phyloP scores from a whole-genome alignment of 1,284 basidiomycete genomes.

The Ceratorhiza oryzae-sativae region DNA sequence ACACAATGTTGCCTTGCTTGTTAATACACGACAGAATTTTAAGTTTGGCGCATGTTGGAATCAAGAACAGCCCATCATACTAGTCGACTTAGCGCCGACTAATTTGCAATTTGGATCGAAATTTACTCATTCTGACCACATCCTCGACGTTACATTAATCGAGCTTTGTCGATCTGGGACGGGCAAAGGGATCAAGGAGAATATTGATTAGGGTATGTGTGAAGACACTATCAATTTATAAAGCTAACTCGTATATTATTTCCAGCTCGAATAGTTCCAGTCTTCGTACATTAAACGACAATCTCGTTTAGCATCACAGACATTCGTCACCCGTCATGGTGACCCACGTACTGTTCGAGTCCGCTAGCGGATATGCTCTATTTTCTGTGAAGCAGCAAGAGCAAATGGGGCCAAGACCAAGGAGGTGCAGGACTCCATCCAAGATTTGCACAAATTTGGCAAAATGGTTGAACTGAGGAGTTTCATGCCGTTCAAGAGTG shows the following conservation, averaged over 20 bases:
- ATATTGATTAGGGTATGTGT: too few relatives aligned
- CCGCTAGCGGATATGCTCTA: slow-evolving; percentile 93
- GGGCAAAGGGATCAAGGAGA: neutral
- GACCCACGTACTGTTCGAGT: slow-evolving; percentile 93
- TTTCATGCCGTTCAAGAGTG: slow-evolving; percentile 95
- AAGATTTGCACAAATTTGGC: slow-evolving; percentile 88
- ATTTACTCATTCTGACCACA: slow-evolving; percentile 15
- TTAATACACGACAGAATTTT: too few relatives aligned
- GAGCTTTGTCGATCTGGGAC: neutral
- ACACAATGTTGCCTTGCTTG: too few relatives aligned
- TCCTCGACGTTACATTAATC: neutral
- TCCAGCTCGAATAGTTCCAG: neutral
- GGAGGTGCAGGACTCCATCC: slow-evolving; percentile 85
- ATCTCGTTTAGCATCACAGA: neutral
- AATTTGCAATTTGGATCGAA: slow-evolving; percentile 13
- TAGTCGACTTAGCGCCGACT: neutral
- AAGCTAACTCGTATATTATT: neutral
- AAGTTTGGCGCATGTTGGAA: too few relatives aligned
- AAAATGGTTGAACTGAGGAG: slow-evolving; percentile 94
- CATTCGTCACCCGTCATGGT: slow-evolving; percentile 58
- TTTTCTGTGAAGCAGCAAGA: slow-evolving; percentile 91
- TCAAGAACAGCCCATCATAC: too few relatives aligned
- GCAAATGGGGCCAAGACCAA: slow-evolving; percentile 83
- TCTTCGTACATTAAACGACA: neutral
- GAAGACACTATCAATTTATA: neutral